phyloP scores from a whole-genome alignment of 2,329 filamentous ascomycete species.

The Acephala macrosclerotiorum region DNA sequence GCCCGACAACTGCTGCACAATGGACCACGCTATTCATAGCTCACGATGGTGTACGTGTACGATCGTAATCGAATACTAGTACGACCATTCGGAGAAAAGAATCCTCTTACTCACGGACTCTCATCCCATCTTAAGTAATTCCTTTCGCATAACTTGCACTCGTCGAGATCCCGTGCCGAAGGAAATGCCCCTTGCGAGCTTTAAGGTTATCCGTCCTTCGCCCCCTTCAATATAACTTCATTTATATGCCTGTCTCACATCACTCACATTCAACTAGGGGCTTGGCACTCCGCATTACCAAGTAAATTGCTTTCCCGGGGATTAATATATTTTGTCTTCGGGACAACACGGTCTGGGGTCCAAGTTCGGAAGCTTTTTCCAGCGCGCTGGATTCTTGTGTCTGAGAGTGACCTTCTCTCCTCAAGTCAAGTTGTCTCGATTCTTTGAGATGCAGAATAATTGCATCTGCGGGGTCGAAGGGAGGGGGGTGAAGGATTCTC shows the following conservation, averaged over 20 bases:
- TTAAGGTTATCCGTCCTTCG: conserved; percentile 26
- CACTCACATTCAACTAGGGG: conserved; percentile 23
- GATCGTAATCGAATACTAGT: neutral
- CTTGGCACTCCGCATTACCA: conserved; percentile 12
- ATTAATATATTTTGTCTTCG: conserved; percentile 23
- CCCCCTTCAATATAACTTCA: conserved; percentile 32
- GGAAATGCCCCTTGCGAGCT: neutral
- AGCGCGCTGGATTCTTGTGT: neutral
- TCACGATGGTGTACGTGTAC: neutral
- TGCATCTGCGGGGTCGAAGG: conserved; percentile 7
- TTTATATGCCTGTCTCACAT: conserved; percentile 27
- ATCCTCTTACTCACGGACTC: conserved; percentile 8
- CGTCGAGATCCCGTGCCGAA: conserved; percentile 8
- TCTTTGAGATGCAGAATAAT: neutral
- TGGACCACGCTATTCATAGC: neutral
- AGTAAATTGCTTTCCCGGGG: conserved; percentile 13
- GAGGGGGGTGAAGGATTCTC: neutral
- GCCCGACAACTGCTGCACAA: neutral
- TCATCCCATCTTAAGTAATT: conserved; percentile 18
- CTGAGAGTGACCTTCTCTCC: neutral
- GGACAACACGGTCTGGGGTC: neutral
- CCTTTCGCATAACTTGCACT: conserved; percentile 7
- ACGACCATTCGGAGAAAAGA: conserved; percentile 12
- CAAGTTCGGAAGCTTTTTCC: neutral
- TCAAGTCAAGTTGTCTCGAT: neutral